Conservation (phyloP, 1,139 yeast species). For the Suhomyces panamericanus region DNA sequence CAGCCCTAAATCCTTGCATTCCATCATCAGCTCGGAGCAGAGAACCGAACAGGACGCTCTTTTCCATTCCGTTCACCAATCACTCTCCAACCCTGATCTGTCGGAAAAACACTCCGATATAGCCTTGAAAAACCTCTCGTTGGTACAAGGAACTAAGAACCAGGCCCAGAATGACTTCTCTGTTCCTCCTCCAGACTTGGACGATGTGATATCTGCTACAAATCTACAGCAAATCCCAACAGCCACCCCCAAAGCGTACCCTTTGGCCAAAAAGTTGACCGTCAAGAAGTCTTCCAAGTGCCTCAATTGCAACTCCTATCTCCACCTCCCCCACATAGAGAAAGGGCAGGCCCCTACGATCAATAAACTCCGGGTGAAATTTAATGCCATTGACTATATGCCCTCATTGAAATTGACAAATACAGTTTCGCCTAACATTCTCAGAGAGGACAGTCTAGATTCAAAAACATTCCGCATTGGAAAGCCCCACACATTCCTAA, state of each 20-base stretch:
- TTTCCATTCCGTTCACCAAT: constrained; percentile 1
- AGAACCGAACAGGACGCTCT: constrained; percentile 5
- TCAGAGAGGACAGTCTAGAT: constrained; percentile 4
- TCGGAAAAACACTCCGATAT: constrained; percentile 1
- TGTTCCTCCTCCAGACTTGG: too few species aligned
- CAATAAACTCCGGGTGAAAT: constrained; percentile 31
- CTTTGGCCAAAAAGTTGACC: constrained; percentile 28
- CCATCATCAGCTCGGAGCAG: constrained; percentile 28
- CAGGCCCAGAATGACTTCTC: not conserved
- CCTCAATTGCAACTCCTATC: constrained; percentile 27
- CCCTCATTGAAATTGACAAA: constrained; percentile 26
- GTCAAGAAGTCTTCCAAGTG: constrained; percentile 31
- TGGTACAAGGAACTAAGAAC: constrained; percentile 4
- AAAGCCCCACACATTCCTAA: constrained; percentile 20
- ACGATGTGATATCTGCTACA: too few species aligned
- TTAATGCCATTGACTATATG: constrained; percentile 37
- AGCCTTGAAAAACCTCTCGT: constrained; percentile 10
- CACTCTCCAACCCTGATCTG: not conserved
- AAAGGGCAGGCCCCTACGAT: constrained; percentile 29
- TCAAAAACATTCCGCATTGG: constrained; percentile 14
- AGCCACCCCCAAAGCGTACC: constrained; percentile 14
- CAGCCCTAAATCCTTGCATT: constrained; percentile 37
- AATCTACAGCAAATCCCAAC: too few species aligned
- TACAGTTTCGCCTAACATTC: constrained; percentile 11
- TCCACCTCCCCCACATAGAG: constrained; percentile 28